A percentile compares a stretch with the other conserved stretches of the same genome.
Evolutionary conservation across 768 basidiomycete species (phyloP).

Genomic region (Lentinula boryana): DNA sequence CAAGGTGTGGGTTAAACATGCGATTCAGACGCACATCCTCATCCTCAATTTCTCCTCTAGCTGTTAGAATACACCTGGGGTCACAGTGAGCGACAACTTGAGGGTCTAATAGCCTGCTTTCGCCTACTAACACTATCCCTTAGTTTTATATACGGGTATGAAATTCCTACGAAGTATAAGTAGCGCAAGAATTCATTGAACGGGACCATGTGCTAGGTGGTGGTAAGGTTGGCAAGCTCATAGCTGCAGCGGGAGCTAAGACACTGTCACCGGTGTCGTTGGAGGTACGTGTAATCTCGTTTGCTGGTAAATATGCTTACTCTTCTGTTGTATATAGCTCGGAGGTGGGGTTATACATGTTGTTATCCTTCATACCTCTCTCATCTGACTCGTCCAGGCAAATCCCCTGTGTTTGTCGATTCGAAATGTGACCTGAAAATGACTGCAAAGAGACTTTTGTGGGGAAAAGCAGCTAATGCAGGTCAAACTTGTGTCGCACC

Average conservation of each 20-base stretch:
- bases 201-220: not conserved
- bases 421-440: conserved; percentile 38
- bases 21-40: conserved; percentile 9
- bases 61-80: conserved; percentile 70
- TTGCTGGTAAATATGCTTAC: not conserved
- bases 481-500: conserved; percentile 69
- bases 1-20: conserved; percentile 25
- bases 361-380: not conserved
- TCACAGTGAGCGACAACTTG: conserved; percentile 29
- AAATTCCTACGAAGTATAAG: not conserved
- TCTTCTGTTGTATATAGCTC: conserved; percentile 28
- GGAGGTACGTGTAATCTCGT: conserved; percentile 30
- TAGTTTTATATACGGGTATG: conserved; percentile 61
- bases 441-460: conserved; percentile 59
- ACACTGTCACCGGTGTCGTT: conserved; percentile 62
- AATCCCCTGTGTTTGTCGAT: conserved; percentile 42
- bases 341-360: conserved; percentile 25
- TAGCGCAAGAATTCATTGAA: not conserved
- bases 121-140: conserved; percentile 13
- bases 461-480: conserved; percentile 60
- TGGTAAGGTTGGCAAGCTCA: conserved; percentile 56
- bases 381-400: conserved; percentile 12
- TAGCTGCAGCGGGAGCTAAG: conserved; percentile 73
- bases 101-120: not conserved
- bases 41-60: conserved; percentile 23